Evolutionary conservation across 345 rosid genomes (phyloP).

Genomic region (Lepidium aucheri): DNA sequence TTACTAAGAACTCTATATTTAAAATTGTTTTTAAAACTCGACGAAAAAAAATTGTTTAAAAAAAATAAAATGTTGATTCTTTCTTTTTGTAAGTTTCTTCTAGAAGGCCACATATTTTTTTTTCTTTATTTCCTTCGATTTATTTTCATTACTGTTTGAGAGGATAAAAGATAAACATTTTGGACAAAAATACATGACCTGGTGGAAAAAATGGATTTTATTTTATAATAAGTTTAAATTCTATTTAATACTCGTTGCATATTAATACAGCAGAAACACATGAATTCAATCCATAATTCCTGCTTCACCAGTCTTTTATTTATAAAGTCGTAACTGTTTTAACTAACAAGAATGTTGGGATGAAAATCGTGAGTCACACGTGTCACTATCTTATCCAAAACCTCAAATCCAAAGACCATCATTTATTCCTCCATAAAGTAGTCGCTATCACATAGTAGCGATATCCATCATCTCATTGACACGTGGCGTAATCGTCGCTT

Average conservation of each 20-base stretch:
- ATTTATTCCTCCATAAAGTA: neutral
- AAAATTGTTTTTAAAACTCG: no score
- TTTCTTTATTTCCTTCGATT: no score
- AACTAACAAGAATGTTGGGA: neutral
- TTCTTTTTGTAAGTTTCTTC: no score
- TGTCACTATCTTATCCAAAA: neutral
- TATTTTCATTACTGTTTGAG: no score
- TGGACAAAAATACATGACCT: no score
- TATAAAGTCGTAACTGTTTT: neutral
- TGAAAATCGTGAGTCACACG: neutral
- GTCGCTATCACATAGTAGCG: conserved; percentile 16
- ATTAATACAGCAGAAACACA: neutral
- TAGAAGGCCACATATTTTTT: no score
- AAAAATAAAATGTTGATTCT: no score
- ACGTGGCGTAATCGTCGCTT: conserved; percentile 15
- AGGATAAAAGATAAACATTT: no score
- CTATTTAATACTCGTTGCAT: neutral
- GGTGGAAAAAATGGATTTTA: neutral
- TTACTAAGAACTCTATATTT: no score
- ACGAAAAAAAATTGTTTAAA: no score
- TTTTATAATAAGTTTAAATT: neutral
- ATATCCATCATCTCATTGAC: neutral
- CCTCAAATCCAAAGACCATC: neutral
- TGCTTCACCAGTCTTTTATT: neutral
- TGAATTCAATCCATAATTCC: neutral